These are phyloP conservation scores for Fonsecaea pugnacius DNA, from an alignment of 2,329 filamentous ascomycete genomes.

Conservation along the genomic window DNA sequence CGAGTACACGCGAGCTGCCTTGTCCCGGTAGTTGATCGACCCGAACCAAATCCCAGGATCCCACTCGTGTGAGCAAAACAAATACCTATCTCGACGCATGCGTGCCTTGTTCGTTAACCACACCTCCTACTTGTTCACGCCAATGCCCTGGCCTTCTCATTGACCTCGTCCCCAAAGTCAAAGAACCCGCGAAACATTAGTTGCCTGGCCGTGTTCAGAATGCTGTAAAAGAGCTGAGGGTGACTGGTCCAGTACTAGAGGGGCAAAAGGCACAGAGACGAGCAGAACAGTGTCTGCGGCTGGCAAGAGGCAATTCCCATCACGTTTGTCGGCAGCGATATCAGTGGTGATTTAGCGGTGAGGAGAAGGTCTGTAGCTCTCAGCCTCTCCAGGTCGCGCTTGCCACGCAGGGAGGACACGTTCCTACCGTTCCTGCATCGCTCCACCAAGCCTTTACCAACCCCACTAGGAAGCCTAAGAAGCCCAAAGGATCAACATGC, in stretches of 20 bases:
- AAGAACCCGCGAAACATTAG: conserved; percentile 23
- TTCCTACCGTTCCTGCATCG: neutral
- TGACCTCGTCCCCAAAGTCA: conserved; percentile 26
- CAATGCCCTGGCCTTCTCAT: conserved; percentile 24
- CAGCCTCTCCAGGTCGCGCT: neutral
- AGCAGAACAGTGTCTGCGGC: neutral
- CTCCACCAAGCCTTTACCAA: too few species aligned
- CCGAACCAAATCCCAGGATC: too few species aligned
- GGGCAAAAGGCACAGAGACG: neutral
- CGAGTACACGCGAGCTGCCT: too few species aligned
- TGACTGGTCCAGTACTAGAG: neutral
- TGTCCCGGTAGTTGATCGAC: neutral
- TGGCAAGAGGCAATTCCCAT: neutral
- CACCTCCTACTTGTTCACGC: neutral
- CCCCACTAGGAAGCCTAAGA: too few species aligned
- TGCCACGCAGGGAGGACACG: neutral
- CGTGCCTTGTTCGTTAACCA: neutral
- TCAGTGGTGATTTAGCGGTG: neutral
- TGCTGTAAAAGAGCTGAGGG: conserved; percentile 8
- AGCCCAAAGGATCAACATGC: too few species aligned
- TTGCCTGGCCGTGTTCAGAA: conserved; percentile 14
- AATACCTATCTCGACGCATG: neutral
- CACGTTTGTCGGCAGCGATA: neutral
- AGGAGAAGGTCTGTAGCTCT: neutral
- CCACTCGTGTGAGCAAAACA: neutral